phyloP scores from a whole-genome alignment of 2,329 filamentous ascomycete genomes.

The Aspergillus neoniger region DNA sequence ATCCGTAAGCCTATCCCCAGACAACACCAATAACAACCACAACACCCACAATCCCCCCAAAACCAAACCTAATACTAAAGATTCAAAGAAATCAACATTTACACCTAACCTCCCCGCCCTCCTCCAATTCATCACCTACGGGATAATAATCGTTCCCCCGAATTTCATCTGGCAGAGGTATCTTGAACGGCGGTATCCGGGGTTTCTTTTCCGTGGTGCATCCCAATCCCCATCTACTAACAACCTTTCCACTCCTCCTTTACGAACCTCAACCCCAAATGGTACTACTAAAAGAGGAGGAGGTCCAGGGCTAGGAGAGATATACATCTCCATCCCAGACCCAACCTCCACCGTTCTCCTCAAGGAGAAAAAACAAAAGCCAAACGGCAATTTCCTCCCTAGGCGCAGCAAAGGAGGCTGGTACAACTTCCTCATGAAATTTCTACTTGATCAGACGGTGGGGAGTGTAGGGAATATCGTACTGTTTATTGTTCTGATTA shows the following conservation, averaged over 20 bases:
- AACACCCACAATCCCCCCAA: background rate
- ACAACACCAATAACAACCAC: background rate
- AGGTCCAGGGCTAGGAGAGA: background rate
- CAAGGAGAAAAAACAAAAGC: conserved; percentile 16
- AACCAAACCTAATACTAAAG: background rate
- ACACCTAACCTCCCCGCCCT: conserved; percentile 67
- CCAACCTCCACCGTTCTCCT: background rate
- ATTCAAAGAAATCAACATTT: conserved; percentile 36
- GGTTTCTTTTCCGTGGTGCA: conserved; percentile 42
- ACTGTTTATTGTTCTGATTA: conserved; percentile 59
- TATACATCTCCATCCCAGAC: background rate
- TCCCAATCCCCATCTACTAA: background rate
- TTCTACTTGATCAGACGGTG: conserved; percentile 59
- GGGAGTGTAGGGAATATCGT: conserved; percentile 59
- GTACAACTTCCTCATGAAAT: conserved; percentile 54
- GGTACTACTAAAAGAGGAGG: background rate
- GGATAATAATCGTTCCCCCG: conserved; percentile 71
- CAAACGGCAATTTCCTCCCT: too few species aligned
- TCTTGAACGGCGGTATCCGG: conserved; percentile 74
- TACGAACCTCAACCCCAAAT: background rate
- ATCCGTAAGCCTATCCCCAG: conserved; percentile 28
- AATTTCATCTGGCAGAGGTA: conserved; percentile 86
- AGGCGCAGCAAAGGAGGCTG: conserved; percentile 42
- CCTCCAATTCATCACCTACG: conserved; percentile 75
- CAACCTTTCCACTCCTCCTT: too few species aligned